Conservation (phyloP, 2,329 filamentous ascomycete species). For the Ophiostoma australiae region DNA sequence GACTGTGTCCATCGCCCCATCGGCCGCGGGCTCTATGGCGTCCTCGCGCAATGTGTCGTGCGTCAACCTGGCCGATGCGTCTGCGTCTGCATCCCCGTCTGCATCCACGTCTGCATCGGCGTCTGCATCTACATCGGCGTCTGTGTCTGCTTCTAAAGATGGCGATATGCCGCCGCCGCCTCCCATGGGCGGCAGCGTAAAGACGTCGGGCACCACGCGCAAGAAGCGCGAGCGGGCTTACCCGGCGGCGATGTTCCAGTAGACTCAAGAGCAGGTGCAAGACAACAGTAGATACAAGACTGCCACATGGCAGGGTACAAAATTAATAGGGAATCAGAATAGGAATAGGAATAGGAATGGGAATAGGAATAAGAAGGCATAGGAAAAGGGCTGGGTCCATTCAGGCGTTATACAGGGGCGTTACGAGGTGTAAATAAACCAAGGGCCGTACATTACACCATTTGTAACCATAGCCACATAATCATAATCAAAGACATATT, state of each 20-base stretch:
- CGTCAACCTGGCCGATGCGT: slow-evolving; percentile 28
- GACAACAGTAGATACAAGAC: neutral
- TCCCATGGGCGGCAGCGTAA: neutral
- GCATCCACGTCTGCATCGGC: no score
- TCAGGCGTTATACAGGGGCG: neutral
- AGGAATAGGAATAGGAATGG: no score
- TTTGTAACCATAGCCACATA: neutral
- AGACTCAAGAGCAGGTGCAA: neutral
- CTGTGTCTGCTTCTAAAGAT: neutral
- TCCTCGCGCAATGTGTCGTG: slow-evolving; percentile 26
- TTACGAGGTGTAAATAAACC: slow-evolving; percentile 1
- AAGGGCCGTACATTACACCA: neutral
- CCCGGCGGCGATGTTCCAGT: slow-evolving; percentile 56
- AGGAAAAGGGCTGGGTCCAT: neutral
- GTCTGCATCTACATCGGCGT: no score
- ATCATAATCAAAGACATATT: neutral
- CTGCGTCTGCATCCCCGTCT: no score
- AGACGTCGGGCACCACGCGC: slow-evolving; percentile 46
- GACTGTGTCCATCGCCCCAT: slow-evolving; percentile 18
- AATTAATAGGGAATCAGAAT: no score
- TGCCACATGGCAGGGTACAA: neutral
- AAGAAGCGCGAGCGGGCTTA: slow-evolving; percentile 57
- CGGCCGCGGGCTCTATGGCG: slow-evolving; percentile 16
- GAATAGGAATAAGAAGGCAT: neutral
- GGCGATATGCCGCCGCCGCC: slow-evolving; percentile 17